Base-by-base conservation (phyloP, 192 early-diverging fungal genomes). In the Gaertneriomyces sp. region DNA sequence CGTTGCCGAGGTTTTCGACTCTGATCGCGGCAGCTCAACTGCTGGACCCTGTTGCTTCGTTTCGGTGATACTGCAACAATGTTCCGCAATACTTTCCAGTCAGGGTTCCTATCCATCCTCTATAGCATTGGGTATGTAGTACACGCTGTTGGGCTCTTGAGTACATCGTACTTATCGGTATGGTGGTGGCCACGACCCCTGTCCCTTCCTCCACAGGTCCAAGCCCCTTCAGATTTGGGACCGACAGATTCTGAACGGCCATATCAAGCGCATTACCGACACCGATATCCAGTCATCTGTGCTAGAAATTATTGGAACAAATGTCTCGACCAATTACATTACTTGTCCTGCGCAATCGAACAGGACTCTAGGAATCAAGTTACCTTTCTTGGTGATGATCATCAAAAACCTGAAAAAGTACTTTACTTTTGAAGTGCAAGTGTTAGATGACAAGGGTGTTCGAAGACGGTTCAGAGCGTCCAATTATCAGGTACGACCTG, bases 401-500 rank as follows among this genome's bases (percentile, higher is more conserved):
- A 81, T 93, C 46, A 96, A 96, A 78, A 93, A 93, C 66, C 72
- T 91, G 45, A 88, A 91, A 69, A 90, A 89, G 70, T 93, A 92
- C 64, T 91, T 95, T 64, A 92, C 91, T 16, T 93, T 98, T 70
- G 95, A 98, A 70, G 90, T 95, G 0, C 87, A 95, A 63, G 79
- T 91, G 12, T 58, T 90, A 41, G 95, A 98, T 74, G 90, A 93
- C 69, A 91, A 87, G 65, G 88, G 88, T 53, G 80, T 85, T 42
- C 84, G 87, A 46, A 79, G 95, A 40, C 64, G 91, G 56, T 91
- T 98, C 68, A 79, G 95, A 55, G 88, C 91, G 10, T 88, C 88
- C 19, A 98, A 95, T 74, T 98, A 90, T 76, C 91, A 95, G 81
- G 90, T 93, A 76, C 2, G 53, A 39, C 5, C 57, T 51, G n/a